Percentiles rank a stretch among this genome's conserved stretches.
These are phyloP conservation scores for Karstenula rhodostoma DNA, from an alignment of 2,329 filamentous ascomycete genomes.

Conservation along the genomic window DNA sequence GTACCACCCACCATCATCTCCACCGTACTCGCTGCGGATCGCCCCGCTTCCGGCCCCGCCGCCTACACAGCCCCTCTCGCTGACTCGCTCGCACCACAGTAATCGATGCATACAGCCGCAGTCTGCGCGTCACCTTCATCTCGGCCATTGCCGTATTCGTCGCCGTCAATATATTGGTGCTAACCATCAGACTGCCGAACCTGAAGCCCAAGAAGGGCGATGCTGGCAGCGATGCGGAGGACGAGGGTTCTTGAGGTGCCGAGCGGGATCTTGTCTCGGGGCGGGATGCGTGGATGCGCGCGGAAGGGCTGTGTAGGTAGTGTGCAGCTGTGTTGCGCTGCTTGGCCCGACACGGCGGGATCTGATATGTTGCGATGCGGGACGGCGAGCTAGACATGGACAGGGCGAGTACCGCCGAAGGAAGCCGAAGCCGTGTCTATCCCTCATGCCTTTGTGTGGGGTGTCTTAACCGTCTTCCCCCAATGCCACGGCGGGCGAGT, in stretches of 20 bases:
- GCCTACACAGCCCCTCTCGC: slow-evolving; percentile 28
- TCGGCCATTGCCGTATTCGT: slow-evolving; percentile 57
- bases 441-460: neutral
- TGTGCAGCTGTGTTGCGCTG: neutral
- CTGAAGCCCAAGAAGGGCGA: slow-evolving; percentile 31
- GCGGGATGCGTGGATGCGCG: neutral
- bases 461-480: neutral
- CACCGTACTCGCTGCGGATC: neutral
- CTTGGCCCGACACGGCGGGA: slow-evolving; percentile 4
- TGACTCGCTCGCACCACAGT: slow-evolving; percentile 36
- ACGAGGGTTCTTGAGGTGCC: neutral
- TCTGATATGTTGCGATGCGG: too few relatives aligned
- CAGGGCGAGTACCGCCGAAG: neutral
- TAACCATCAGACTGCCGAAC: slow-evolving; percentile 64
- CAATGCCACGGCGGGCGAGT: neutral
- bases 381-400: neutral
- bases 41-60: neutral
- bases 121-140: slow-evolving; percentile 54
- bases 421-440: neutral
- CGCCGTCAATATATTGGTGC: slow-evolving; percentile 58
- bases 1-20: slow-evolving; percentile 1
- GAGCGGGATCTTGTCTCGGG: too few relatives aligned
- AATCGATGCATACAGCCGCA: slow-evolving; percentile 49
- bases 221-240: neutral
- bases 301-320: neutral